Evolutionary conservation across 2,329 filamentous ascomycete species (phyloP).

Genomic region (Diaporthe sp.): DNA sequence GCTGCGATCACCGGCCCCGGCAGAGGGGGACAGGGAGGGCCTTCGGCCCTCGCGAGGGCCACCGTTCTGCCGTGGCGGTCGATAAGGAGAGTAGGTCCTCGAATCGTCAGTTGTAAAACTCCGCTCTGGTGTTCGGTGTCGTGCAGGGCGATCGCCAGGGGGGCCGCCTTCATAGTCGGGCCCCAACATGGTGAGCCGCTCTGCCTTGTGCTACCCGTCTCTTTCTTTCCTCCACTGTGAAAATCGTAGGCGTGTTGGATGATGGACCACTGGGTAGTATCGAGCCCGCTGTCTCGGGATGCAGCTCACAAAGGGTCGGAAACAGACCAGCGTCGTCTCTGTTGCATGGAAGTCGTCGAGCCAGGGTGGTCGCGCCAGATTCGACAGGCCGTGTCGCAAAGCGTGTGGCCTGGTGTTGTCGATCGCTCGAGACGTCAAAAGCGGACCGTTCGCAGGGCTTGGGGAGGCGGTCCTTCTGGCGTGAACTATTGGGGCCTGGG

Average conservation of each 20-base stretch:
- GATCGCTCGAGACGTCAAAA: conserved; percentile 29
- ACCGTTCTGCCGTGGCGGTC: conserved; percentile 46
- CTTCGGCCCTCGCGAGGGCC: conserved; percentile 43
- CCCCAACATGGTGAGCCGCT: conserved; percentile 53
- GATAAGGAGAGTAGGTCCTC: conserved; percentile 44
- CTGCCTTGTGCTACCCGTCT: conserved; percentile 36
- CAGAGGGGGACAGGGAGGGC: conserved; percentile 40
- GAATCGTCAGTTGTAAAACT: conserved; percentile 43
- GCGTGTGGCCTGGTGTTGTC: conserved; percentile 27
- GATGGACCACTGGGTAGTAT: conserved; percentile 17
- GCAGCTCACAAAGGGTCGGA: conserved; percentile 40
- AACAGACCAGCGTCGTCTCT: conserved; percentile 38
- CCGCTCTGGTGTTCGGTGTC: conserved; percentile 44
- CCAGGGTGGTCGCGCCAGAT: conserved; percentile 18
- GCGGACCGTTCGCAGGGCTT: conserved; percentile 33
- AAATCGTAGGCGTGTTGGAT: conserved; percentile 17
- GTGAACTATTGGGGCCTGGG: conserved; percentile 33
- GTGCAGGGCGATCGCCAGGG: conserved; percentile 54
- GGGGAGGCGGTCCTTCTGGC: conserved; percentile 33
- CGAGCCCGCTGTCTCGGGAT: conserved; percentile 31
- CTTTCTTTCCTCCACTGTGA: conserved; percentile 33
- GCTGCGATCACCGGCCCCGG: conserved; percentile 37
- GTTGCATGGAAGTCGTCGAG: conserved; percentile 36
- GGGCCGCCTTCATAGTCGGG: conserved; percentile 61
- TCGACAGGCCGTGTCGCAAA: conserved; percentile 39